phyloP scores from a whole-genome alignment of 352 stramenopile species.

The Globisporangium perplexum region DNA sequence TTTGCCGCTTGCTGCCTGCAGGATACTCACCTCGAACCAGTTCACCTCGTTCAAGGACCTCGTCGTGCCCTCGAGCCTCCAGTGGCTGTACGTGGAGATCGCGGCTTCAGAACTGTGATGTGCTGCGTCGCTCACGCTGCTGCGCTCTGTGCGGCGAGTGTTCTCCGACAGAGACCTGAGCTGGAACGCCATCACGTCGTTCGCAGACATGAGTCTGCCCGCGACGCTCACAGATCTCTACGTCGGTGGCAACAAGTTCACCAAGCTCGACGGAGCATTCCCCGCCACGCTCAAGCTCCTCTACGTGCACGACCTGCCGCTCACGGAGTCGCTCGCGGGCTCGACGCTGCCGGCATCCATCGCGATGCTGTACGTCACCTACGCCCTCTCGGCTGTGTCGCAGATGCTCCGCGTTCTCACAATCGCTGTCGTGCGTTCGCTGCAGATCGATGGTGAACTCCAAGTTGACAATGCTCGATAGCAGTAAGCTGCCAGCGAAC shows the following conservation, averaged over 20 bases:
- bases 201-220: constrained; percentile 53
- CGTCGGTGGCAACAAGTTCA: constrained; percentile 61
- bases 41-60: constrained; percentile 41
- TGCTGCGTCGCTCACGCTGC: not conserved
- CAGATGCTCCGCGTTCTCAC: not conserved
- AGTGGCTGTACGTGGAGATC: constrained; percentile 24
- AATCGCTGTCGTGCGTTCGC: not conserved
- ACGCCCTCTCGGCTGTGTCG: not conserved
- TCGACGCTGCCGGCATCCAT: constrained; percentile 38
- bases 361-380: constrained; percentile 23
- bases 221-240: constrained; percentile 45
- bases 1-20: constrained; percentile 6
- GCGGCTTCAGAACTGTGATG: not conserved
- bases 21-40: constrained; percentile 43
- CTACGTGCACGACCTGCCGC: constrained; percentile 60
- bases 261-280: constrained; percentile 46
- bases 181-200: constrained; percentile 57
- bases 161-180: constrained; percentile 33
- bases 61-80: constrained; percentile 29
- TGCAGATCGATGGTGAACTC: constrained; percentile 37
- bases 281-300: constrained; percentile 46
- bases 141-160: not conserved
- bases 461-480: constrained; percentile 29
- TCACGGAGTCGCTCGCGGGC: constrained; percentile 31
- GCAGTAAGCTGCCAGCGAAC: constrained; percentile 32